These are phyloP conservation scores for Biscogniauxia sp. DNA, from an alignment of 2,329 filamentous ascomycete species.

Conservation along the genomic window DNA sequence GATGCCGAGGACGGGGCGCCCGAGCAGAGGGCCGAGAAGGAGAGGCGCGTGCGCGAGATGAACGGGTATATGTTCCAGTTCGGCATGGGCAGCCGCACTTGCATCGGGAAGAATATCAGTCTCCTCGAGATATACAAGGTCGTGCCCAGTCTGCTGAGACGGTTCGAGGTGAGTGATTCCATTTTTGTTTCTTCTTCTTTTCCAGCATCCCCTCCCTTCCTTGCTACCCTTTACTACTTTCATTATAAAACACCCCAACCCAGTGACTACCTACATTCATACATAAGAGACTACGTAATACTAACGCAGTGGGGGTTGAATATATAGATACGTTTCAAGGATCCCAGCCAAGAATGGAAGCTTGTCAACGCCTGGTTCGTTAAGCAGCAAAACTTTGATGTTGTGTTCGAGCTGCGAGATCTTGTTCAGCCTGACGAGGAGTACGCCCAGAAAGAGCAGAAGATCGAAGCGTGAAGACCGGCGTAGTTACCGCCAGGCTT, in stretches of 20 bases:
- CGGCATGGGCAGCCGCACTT: slow-evolving; percentile 68
- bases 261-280: no score
- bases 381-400: slow-evolving; percentile 56
- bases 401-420: slow-evolving; percentile 42
- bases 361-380: slow-evolving; percentile 63
- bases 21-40: slow-evolving; percentile 30
- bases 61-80: slow-evolving; percentile 71
- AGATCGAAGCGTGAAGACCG: slow-evolving; percentile 8
- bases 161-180: slow-evolving; percentile 54
- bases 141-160: slow-evolving; percentile 58
- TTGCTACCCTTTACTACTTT: neutral
- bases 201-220: neutral
- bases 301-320: slow-evolving; percentile 1
- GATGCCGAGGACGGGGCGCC: slow-evolving; percentile 21
- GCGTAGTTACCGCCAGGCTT: neutral
- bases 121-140: slow-evolving; percentile 63
- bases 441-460: neutral
- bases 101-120: slow-evolving; percentile 66
- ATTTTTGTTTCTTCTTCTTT: slow-evolving; percentile 1
- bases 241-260: neutral
- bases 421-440: slow-evolving; percentile 38
- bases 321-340: slow-evolving; percentile 50
- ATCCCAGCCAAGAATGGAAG: slow-evolving; percentile 56
- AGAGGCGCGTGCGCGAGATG: slow-evolving; percentile 62
- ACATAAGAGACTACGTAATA: no score